Percentiles rank a stretch among this genome's conserved stretches.
phyloP scores from a whole-genome alignment of 345 rosid genomes.

The Ailanthus altissimus region DNA sequence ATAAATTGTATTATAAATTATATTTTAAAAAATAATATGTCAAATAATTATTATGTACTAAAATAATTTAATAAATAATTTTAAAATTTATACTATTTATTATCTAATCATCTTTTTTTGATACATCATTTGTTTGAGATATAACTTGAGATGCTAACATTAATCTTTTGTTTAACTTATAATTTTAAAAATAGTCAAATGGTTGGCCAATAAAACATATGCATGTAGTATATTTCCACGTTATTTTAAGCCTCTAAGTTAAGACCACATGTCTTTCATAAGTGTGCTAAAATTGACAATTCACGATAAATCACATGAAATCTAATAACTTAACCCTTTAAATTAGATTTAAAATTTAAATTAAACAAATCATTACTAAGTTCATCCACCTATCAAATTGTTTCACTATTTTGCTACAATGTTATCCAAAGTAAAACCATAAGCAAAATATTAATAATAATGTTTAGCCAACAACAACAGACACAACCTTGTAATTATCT shows the following conservation, averaged over 20 bases:
- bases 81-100: too few relatives aligned
- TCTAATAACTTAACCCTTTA: neutral
- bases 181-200: neutral
- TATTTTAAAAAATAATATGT: too few relatives aligned
- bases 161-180: too few relatives aligned
- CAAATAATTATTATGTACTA: too few relatives aligned
- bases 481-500: constrained; percentile 44
- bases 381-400: neutral
- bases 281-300: neutral
- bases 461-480: constrained; percentile 24
- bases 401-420: constrained; percentile 16
- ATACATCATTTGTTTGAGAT: too few relatives aligned
- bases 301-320: neutral
- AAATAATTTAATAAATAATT: too few relatives aligned
- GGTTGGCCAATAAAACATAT: neutral
- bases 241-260: neutral
- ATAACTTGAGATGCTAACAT: too few relatives aligned
- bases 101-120: too few relatives aligned
- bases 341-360: neutral
- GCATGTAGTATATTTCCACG: too few relatives aligned
- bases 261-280: neutral
- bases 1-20: too few relatives aligned
- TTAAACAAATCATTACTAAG: neutral
- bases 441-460: neutral
- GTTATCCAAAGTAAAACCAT: constrained; percentile 10